phyloP scores from a whole-genome alignment of 345 rosid genomes.

The Limnanthes douglasii region DNA sequence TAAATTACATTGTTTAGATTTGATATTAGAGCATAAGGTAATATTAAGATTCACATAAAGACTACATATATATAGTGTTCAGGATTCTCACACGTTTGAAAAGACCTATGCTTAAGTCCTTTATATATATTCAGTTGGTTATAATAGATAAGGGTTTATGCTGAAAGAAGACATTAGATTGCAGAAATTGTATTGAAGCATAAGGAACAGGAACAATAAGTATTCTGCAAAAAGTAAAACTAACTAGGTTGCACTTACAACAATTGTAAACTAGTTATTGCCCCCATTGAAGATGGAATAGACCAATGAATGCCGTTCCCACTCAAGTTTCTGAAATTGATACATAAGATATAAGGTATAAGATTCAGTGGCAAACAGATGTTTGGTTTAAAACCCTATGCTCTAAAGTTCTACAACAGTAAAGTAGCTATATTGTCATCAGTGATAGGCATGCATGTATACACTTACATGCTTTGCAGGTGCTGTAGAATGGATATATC shows the following conservation, averaged over 20 bases:
- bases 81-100: too few relatives aligned
- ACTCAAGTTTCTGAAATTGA: constrained; percentile 67
- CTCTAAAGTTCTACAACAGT: neutral
- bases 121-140: neutral
- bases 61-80: too few relatives aligned
- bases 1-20: constrained; percentile 1
- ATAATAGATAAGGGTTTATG: neutral
- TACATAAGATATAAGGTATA: neutral
- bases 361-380: neutral
- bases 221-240: neutral
- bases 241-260: constrained; percentile 41
- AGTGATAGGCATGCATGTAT: too few relatives aligned
- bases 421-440: too few relatives aligned
- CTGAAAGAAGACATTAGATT: too few relatives aligned
- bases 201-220: neutral
- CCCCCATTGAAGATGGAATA: constrained; percentile 66
- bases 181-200: neutral
- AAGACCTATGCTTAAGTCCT: neutral
- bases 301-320: constrained; percentile 61
- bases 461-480: constrained; percentile 80
- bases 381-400: constrained; percentile 1
- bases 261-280: constrained; percentile 43
- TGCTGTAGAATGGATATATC: constrained; percentile 57
- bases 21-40: neutral
- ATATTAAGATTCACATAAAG: too few relatives aligned